A percentile compares a stretch with the other conserved stretches of the same genome.
phyloP scores from a whole-genome alignment of 2,329 filamentous ascomycete species.

The Paraphaeosphaeria sporulosa region DNA sequence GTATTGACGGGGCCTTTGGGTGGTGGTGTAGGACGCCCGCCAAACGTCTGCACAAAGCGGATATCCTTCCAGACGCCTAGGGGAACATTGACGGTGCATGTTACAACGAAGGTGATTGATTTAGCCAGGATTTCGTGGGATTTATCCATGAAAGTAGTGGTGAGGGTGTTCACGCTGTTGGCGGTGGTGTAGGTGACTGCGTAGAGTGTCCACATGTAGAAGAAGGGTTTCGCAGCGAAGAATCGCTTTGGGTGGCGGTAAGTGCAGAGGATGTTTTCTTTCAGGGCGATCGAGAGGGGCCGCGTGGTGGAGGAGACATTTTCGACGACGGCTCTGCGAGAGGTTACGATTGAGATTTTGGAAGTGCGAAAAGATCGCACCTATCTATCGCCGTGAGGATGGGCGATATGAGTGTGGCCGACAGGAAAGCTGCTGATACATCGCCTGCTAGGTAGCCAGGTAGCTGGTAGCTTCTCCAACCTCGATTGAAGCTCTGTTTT shows the following conservation, averaged over 20 bases:
- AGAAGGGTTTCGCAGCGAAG: conserved; percentile 37
- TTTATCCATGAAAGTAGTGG: conserved; percentile 18
- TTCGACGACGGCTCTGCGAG: conserved; percentile 33
- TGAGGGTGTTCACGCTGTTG: conserved; percentile 33
- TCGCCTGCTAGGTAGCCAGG: conserved; percentile 30
- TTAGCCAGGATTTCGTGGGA: conserved; percentile 25
- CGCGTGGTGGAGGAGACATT: conserved; percentile 30
- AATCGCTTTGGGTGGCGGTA: conserved; percentile 32
- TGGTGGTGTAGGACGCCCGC: conserved; percentile 19
- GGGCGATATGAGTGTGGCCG: conserved; percentile 34
- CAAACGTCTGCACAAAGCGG: conserved; percentile 38
- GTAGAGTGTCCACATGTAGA: conserved; percentile 40
- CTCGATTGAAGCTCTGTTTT: conserved; percentile 4
- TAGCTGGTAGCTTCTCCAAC: conserved; percentile 18
- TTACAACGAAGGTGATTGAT: conserved; percentile 36
- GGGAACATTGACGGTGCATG: conserved; percentile 37
- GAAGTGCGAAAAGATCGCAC: conserved; percentile 16
- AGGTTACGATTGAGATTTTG: conserved; percentile 8
- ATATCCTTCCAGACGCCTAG: conserved; percentile 40
- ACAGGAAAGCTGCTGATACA: conserved; percentile 32
- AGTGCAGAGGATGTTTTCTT: conserved; percentile 28
- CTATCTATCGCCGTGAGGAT: conserved; percentile 38
- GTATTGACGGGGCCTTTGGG: conserved; percentile 7
- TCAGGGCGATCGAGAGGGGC: conserved; percentile 25
- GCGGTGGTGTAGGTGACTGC: conserved; percentile 37